A percentile compares a stretch with the other conserved stretches of the same genome.
These are phyloP conservation scores for Chrysoporthe austroafricana DNA, from an alignment of 2,329 filamentous ascomycete genomes.

Conservation along the genomic window DNA sequence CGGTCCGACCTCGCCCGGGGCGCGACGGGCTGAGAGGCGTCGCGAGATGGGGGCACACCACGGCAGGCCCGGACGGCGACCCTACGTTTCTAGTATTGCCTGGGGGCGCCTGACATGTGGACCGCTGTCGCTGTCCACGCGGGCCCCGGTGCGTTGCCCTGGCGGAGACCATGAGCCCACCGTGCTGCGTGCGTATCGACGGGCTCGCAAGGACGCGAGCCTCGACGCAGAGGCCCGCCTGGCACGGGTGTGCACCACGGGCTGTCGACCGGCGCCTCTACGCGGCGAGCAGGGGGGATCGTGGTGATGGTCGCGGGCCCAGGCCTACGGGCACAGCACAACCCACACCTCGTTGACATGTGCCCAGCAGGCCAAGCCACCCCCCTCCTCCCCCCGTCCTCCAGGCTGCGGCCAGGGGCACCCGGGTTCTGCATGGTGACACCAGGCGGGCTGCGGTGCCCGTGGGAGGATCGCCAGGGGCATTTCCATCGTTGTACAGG, in stretches of 20 bases:
- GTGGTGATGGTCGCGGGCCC: not conserved
- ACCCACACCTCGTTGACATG: not conserved
- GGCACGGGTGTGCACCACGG: no score
- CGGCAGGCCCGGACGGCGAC: not conserved
- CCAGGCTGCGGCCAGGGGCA: not conserved
- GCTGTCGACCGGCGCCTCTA: no score
- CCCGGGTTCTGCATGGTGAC: not conserved
- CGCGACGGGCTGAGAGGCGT: not conserved
- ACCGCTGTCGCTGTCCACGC: no score
- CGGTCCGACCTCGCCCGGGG: not conserved
- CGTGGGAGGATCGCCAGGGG: constrained; percentile 3
- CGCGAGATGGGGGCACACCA: not conserved
- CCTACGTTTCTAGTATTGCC: not conserved
- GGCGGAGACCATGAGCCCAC: no score
- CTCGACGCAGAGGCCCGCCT: no score
- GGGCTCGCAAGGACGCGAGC: no score
- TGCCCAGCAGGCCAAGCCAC: not conserved
- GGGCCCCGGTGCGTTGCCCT: no score
- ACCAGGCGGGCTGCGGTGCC: not conserved
- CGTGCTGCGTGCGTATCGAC: no score
- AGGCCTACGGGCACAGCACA: not conserved
- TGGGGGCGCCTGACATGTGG: no score
- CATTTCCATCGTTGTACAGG: not conserved
- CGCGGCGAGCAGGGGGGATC: no score
- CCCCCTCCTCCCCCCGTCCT: not conserved